These are phyloP conservation scores for Luffa acutangula DNA, from an alignment of 306 rosid species.

Conservation along the genomic window DNA sequence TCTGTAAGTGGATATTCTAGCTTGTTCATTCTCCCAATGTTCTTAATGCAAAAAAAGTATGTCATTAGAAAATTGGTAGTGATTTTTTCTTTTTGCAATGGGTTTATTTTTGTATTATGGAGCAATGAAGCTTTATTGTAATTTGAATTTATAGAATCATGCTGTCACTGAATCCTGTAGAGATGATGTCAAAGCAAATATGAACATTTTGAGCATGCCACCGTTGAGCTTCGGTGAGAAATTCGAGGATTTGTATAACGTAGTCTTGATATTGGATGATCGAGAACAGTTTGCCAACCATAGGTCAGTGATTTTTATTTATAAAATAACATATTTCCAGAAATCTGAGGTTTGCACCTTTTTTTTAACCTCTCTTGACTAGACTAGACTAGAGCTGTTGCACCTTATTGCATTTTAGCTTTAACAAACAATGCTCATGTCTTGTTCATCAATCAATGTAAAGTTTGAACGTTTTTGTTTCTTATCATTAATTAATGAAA, in stretches of 20 bases:
- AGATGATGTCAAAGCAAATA: conserved; percentile 26
- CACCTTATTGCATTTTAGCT: neutral
- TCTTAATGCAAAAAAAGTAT: neutral
- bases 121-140: conserved; percentile 5
- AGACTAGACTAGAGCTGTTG: neutral
- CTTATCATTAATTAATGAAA: neutral
- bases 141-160: conserved; percentile 28
- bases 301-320: conserved; percentile 45
- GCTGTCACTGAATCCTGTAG: conserved; percentile 24
- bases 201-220: conserved; percentile 49
- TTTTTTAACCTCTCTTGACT: neutral
- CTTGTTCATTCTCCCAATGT: neutral
- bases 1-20: conserved; percentile 30
- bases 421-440: neutral
- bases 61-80: neutral
- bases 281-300: conserved; percentile 87
- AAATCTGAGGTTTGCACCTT: neutral
- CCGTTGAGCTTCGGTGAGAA: conserved; percentile 80
- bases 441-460: neutral
- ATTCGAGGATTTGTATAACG: conserved; percentile 79
- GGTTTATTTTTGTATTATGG: neutral
- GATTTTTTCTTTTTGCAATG: neutral
- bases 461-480: neutral
- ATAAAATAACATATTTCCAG: neutral
- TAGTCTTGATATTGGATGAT: conserved; percentile 72